Evolutionary conservation across 305 asterid genomes (phyloP), one percentile per base, ranked within the genome.

Genomic region (Fraxinus sp.): DNA sequence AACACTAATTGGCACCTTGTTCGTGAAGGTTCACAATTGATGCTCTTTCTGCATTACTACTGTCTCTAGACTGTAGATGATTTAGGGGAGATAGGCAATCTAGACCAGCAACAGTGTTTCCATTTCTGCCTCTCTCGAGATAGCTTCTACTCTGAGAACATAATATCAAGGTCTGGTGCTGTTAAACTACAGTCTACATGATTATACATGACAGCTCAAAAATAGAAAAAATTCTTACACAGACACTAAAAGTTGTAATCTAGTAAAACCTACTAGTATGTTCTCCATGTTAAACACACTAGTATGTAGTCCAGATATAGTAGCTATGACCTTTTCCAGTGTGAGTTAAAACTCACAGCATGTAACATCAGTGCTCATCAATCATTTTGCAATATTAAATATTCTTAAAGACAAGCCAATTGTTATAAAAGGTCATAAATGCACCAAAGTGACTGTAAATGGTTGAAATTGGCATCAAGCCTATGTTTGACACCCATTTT

Each of bases 11-110:
- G 80, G 88, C 85, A 97, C 99, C 99, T 92, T 95, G 98, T 91
- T 97, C 99, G 26, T 95, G 98, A 81, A 97, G 98, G 85, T 92
- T 95, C 73, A 95, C 84, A 80, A 97, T 92, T 74, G 98, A 90
- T 79, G 97, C 89, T 83, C 92, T 90, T 77, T 93, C 97, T 86
- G 93, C 98, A 81, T 79, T 85, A 86, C 62, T 87, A 22, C 87
- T 91, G 83, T 92, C 97, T 88, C 92, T 92, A 64, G 89, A 81
- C 79, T 88, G 95, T 82, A 86, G 86, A 87, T 90, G 90, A 83
- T 86, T 90, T 78, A 88, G 92, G 52, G 97, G 93, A 79, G 92
- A 85, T 73, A 84, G 79, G 83, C 92, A 87, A 82, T 96, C 93
- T 75, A 91, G 82, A 84, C 93, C 91, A 75, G 75, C 82, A 79